These are phyloP conservation scores for Theobroma cacao DNA, from an alignment of 345 rosid genomes.

Conservation along the genomic window DNA sequence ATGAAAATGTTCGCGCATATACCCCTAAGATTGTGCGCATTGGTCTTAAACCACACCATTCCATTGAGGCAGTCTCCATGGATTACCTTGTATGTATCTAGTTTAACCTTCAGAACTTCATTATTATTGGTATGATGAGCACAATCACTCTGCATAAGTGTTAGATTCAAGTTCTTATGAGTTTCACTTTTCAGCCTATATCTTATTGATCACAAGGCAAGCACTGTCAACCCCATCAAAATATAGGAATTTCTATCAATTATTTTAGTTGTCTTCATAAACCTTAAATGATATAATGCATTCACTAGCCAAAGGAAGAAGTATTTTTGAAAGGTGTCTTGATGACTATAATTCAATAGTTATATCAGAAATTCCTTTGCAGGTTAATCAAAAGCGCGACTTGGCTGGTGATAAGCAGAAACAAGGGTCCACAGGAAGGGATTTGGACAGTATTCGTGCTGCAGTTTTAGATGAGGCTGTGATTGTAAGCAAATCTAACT, in stretches of 20 bases:
- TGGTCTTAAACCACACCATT: slow-evolving; percentile 95
- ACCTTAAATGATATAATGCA: not conserved
- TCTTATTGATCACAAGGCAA: not conserved
- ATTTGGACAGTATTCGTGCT: slow-evolving; percentile 70
- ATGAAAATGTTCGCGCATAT: slow-evolving; percentile 67
- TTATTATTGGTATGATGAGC: slow-evolving; percentile 7
- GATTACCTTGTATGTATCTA: slow-evolving; percentile 81
- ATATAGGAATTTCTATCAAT: not conserved
- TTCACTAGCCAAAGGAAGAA: not conserved
- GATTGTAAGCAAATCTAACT: slow-evolving; percentile 50
- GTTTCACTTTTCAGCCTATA: not conserved
- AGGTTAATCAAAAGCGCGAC: slow-evolving; percentile 78
- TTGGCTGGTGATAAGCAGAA: slow-evolving; percentile 67
- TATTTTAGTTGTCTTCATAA: not conserved
- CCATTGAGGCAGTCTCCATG: slow-evolving; percentile 70
- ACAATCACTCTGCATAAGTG: not conserved
- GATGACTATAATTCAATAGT: not conserved
- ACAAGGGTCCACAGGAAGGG: slow-evolving; percentile 63
- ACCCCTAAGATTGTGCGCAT: slow-evolving; percentile 90
- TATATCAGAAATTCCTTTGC: slow-evolving; percentile 24
- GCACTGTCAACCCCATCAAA: not conserved
- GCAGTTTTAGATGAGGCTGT: slow-evolving; percentile 84
- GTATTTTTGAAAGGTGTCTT: not conserved
- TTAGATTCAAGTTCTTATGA: not conserved
- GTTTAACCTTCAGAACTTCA: slow-evolving; percentile 5